Evolutionary conservation across 164 flowering plant genomes (phyloP).

Genomic region (Nymphaea thermarum): DNA sequence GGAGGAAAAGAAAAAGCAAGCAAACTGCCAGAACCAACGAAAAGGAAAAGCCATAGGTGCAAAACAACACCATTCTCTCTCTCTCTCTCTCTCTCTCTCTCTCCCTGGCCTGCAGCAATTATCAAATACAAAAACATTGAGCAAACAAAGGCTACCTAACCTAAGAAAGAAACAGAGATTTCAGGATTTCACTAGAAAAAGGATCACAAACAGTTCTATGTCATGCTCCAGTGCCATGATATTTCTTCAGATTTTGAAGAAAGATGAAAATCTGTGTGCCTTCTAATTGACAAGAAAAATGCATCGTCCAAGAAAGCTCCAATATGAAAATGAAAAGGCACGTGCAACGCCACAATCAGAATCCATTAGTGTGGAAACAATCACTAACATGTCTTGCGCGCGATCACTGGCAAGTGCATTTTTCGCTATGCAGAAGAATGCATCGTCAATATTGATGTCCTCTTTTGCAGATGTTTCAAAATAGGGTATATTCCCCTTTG

Average conservation of each 20-base stretch:
- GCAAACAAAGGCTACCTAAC: no score
- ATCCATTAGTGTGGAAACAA: background rate
- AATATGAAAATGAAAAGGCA: background rate
- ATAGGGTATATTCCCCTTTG: conserved; percentile 88
- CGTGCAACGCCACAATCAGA: background rate
- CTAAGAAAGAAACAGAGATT: no score
- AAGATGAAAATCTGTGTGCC: no score
- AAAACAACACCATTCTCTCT: no score
- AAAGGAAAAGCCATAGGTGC: no score
- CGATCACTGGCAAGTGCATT: conserved; percentile 63
- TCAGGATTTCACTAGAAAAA: background rate
- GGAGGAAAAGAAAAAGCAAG: no score
- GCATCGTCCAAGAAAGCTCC: background rate
- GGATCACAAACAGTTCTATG: background rate
- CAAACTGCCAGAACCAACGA: no score
- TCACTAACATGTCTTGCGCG: conserved; percentile 84
- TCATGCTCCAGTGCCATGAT: background rate
- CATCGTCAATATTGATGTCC: conserved; percentile 81
- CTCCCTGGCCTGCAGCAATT: no score
- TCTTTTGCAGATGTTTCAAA: conserved; percentile 95
- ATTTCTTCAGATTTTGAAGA: background rate
- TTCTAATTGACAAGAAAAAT: background rate
- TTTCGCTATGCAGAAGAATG: conserved; percentile 77
- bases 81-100: no score
- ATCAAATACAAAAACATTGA: no score